A percentile compares a stretch with the other conserved stretches of the same genome.
Conservation (phyloP, 73 alveolate genomes). For the Blepharisma stoltei region DNA sequence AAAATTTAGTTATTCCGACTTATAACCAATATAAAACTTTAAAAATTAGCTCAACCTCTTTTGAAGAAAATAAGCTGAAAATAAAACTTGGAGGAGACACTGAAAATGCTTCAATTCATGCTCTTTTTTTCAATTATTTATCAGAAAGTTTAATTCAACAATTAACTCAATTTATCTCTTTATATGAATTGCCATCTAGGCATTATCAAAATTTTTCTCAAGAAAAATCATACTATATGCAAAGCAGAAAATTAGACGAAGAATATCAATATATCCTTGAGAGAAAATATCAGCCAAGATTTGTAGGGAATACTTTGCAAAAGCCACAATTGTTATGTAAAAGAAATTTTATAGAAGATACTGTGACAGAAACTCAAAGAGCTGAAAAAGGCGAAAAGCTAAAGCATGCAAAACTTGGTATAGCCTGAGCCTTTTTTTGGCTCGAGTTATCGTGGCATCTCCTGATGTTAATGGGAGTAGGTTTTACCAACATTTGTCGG, state of each 20-base stretch:
- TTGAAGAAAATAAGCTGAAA: background rate
- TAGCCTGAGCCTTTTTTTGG: too few relatives aligned
- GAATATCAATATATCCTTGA: conserved; percentile 53
- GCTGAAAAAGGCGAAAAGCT: background rate
- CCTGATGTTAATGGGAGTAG: too few relatives aligned
- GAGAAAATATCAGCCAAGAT: conserved; percentile 52
- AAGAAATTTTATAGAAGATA: conserved; percentile 40
- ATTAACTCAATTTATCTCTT: background rate
- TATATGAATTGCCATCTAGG: background rate
- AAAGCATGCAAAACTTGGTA: too few relatives aligned
- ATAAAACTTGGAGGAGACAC: background rate
- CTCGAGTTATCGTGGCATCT: too few relatives aligned
- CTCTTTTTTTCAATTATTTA: conserved; percentile 14
- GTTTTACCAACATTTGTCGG: too few relatives aligned
- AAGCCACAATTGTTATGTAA: conserved; percentile 55
- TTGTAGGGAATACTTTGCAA: conserved; percentile 61
- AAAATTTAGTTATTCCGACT: background rate
- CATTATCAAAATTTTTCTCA: background rate
- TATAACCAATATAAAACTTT: background rate
- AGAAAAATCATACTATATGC: conserved; percentile 30
- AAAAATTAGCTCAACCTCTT: background rate
- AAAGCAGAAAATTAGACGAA: conserved; percentile 44
- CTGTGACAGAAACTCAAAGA: conserved; percentile 35
- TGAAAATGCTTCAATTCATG: conserved; percentile 4
- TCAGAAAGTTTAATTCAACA: background rate